phyloP scores from a whole-genome alignment of 441 rosid genomes.

The Pelargonium fulgidum region DNA sequence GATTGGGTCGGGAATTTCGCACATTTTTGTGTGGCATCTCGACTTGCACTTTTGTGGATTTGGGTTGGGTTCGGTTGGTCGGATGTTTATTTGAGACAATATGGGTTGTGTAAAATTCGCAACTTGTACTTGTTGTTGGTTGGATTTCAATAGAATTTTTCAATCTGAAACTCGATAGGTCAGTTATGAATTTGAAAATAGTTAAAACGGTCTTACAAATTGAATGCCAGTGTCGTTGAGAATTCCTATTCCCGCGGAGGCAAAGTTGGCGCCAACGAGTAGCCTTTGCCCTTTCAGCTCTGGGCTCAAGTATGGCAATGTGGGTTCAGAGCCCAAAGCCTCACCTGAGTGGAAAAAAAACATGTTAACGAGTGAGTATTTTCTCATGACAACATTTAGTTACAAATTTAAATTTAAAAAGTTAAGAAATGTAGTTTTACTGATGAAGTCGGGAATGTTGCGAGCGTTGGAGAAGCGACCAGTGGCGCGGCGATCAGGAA shows the following conservation, averaged over 20 bases:
- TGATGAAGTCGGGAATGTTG: neutral
- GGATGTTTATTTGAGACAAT: too few relatives aligned
- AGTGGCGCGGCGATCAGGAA: neutral
- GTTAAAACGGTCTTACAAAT: neutral
- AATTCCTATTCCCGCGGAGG: neutral
- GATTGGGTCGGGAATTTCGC: too few relatives aligned
- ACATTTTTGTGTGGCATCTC: too few relatives aligned
- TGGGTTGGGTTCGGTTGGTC: too few relatives aligned
- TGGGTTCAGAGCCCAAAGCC: neutral
- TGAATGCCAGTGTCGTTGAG: constrained; percentile 2
- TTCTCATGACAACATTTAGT: neutral
- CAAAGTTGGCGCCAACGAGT: neutral
- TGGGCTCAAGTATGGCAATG: neutral
- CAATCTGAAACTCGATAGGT: too few relatives aligned
- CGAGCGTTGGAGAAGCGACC: neutral
- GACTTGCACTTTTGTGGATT: too few relatives aligned
- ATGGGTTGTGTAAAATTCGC: too few relatives aligned
- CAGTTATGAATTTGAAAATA: too few relatives aligned
- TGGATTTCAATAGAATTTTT: too few relatives aligned
- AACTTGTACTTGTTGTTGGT: too few relatives aligned
- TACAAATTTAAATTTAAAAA: too few relatives aligned
- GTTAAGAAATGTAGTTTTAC: neutral
- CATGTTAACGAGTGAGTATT: neutral
- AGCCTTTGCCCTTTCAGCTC: neutral
- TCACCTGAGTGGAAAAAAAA: neutral